A percentile compares a stretch with the other conserved stretches of the same genome.
These are phyloP conservation scores for Penstemon davidsonii DNA, from an alignment of 257 asterid genomes.

Conservation along the genomic window DNA sequence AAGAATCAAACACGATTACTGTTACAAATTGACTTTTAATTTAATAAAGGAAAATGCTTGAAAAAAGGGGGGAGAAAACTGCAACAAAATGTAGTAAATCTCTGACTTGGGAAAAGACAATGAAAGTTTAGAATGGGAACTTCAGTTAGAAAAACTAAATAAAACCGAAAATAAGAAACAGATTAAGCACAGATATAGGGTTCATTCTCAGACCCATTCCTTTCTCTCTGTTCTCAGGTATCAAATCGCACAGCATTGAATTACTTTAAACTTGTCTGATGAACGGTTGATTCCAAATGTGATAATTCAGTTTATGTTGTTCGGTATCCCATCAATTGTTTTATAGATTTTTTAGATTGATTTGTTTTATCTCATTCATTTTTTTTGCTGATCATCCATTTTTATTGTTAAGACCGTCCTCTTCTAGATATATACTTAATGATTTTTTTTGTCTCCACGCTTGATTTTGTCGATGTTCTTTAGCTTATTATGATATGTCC, in stretches of 20 bases:
- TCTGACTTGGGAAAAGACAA: neutral
- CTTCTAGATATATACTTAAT: neutral
- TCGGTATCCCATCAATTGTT: neutral
- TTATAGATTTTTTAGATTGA: constrained; percentile 15
- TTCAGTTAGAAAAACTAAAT: too few species aligned
- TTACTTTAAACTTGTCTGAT: neutral
- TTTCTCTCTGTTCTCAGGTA: neutral
- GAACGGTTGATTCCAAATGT: neutral
- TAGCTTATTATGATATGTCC: neutral
- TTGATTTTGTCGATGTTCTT: constrained; percentile 15
- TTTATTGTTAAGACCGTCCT: neutral
- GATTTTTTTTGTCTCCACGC: neutral
- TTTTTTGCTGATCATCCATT: neutral
- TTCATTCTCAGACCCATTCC: neutral
- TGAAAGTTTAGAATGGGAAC: neutral
- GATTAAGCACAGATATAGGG: constrained; percentile 1
- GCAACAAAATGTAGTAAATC: neutral
- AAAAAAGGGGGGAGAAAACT: neutral
- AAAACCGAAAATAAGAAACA: neutral
- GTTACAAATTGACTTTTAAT: neutral
- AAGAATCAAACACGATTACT: neutral
- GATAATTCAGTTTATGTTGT: neutral
- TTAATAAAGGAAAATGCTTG: neutral
- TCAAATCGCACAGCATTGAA: neutral
- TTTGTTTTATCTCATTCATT: constrained; percentile 6